These are phyloP conservation scores for Monosporascus sp. DNA, from an alignment of 2,329 filamentous ascomycete genomes.

Conservation along the genomic window DNA sequence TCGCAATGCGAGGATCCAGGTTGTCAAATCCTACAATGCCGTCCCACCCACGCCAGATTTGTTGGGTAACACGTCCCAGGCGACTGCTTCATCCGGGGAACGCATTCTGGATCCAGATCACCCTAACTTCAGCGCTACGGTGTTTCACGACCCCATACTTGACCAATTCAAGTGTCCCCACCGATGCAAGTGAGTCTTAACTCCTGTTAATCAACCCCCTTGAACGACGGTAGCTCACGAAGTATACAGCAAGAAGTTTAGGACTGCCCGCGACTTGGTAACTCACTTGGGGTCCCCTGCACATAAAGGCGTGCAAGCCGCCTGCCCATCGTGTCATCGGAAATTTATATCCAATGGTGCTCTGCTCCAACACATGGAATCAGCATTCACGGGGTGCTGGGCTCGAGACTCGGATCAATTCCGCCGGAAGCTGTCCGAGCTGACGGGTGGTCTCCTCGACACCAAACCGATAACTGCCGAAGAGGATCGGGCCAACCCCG, in stretches of 20 bases:
- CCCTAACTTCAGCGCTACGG: conserved; percentile 40
- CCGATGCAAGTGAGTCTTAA: conserved; percentile 42
- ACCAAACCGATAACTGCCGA: conserved; percentile 26
- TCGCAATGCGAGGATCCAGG: neutral
- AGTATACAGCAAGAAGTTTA: conserved; percentile 36
- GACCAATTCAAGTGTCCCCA: conserved; percentile 51
- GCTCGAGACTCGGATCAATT: conserved; percentile 38
- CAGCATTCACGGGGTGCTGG: conserved; percentile 35
- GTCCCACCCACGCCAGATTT: conserved; percentile 6
- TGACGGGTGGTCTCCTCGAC: conserved; percentile 35
- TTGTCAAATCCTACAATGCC: neutral
- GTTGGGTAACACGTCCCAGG: conserved; percentile 12
- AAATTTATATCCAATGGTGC: conserved; percentile 37
- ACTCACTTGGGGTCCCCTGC: conserved; percentile 39
- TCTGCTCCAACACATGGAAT: conserved; percentile 46
- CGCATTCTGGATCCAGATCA: conserved; percentile 40
- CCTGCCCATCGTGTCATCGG: conserved; percentile 41
- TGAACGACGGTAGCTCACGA: conserved; percentile 7
- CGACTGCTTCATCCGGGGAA: conserved; percentile 3
- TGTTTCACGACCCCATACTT: conserved; percentile 40
- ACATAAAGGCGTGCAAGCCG: conserved; percentile 32
- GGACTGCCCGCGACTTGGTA: conserved; percentile 25
- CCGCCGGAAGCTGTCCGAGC: conserved; percentile 31
- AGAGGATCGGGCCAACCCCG: conserved; percentile 24
- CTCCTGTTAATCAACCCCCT: neutral